A percentile compares a stretch with the other conserved stretches of the same genome.
Evolutionary conservation across 306 rosid genomes (phyloP).

Genomic region (Vigna mungo): DNA sequence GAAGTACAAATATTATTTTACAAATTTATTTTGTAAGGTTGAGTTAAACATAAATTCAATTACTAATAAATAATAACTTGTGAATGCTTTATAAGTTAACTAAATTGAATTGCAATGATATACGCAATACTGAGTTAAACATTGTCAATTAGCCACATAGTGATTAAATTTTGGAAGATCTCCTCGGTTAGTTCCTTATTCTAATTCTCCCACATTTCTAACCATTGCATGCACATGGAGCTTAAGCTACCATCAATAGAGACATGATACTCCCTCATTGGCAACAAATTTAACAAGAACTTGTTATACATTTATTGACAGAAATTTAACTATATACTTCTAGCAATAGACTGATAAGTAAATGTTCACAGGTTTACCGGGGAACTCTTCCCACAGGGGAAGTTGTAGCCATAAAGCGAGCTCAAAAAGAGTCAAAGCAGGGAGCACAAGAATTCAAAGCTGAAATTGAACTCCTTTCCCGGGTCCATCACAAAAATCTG

Average conservation of each 20-base stretch:
- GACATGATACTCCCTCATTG: neutral
- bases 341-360: neutral
- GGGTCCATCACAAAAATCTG: conserved; percentile 76
- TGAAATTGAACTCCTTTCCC: conserved; percentile 76
- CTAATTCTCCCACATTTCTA: neutral
- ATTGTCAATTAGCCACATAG: neutral
- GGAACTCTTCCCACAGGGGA: conserved; percentile 60
- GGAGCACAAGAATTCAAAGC: conserved; percentile 61
- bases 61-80: neutral
- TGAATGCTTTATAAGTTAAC: neutral
- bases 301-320: conserved; percentile 4
- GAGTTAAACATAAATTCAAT: conserved; percentile 1
- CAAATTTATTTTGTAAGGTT: too few species aligned
- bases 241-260: neutral
- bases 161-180: neutral
- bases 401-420: conserved; percentile 64
- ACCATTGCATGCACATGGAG: neutral
- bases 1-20: too few species aligned
- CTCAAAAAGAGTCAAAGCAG: conserved; percentile 60
- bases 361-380: conserved; percentile 57
- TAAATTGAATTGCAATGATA: conserved; percentile 3
- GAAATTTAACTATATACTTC: neutral
- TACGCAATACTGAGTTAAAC: neutral
- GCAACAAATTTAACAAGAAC: neutral
- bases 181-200: neutral